Evolutionary conservation across 345 rosid genomes (phyloP), one percentile per base, ranked within the genome.

Genomic region (Schrenkiella parvula): DNA sequence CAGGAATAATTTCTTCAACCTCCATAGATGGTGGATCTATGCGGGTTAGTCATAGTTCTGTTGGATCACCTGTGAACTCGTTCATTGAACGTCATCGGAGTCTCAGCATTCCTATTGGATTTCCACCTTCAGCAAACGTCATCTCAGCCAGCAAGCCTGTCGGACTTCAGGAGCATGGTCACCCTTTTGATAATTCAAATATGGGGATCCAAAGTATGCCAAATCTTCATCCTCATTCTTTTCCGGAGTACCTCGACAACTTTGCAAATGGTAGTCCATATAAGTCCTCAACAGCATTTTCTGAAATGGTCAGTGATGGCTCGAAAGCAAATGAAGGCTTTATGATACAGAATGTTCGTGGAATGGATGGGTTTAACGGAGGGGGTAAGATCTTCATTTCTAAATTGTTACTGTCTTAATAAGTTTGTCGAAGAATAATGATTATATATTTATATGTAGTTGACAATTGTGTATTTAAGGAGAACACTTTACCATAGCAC

Each of bases 161-260:
- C 71, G 85, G 87, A 61, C 70, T 84, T 76, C 79, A 68, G 69
- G 89, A 84, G 74, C 82, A 84, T 71, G 83, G 77, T 66, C 78
- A 73, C 50, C 57, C 82, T 35, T 69, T 66, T 67, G 90, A 84
- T 75, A 91, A 84, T 53, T 41, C 84, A 63, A 83, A 80, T 74
- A 79, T 78, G 75, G 85, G 81, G 69, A 79, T 68, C 58, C 92
- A 79, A 68, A 75, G 82, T 69, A 14, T 81, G 46, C 84, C 82
- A 32, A 82, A 73, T 79, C 82, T 89, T 68, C 88, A 85, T 83
- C 90, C 89, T 72, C 89, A 78, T 83, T 88, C 98, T 31, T 78
- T 89, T 19, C 89, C 97, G 0, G 96, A 95, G 55, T 86, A 88
- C 75, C 82, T 74, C 42, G 91, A 88, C 75, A 76, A 75, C 80